Conservation (phyloP, 2,329 filamentous ascomycete genomes). For the Elsinoe batatas region DNA sequence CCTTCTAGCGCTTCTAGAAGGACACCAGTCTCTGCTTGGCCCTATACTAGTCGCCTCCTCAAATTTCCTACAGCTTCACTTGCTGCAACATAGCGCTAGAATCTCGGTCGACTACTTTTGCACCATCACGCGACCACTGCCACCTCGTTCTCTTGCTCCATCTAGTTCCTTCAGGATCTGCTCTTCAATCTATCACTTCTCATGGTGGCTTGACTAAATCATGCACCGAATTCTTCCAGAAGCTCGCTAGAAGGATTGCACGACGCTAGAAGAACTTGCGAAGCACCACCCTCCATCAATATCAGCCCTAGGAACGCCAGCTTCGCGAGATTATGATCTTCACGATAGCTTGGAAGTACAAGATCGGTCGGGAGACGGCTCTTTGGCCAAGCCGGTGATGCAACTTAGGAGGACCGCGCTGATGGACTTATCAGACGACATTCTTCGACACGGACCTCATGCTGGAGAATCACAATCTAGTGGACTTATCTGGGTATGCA, state of each 20-base stretch:
- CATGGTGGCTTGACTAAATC: neutral
- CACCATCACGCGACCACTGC: constrained; percentile 3
- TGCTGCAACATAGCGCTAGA: neutral
- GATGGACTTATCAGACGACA: neutral
- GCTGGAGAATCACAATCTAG: neutral
- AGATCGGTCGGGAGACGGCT: neutral
- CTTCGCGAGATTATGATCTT: neutral
- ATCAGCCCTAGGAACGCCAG: neutral
- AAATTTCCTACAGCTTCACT: constrained; percentile 9
- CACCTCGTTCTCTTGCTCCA: neutral
- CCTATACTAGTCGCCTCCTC: constrained; percentile 11
- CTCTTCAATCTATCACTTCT: neutral
- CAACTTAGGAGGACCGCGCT: neutral
- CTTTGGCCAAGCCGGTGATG: neutral
- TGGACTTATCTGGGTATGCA: neutral
- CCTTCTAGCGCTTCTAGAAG: constrained; percentile 10
- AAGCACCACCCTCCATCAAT: neutral
- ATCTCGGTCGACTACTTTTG: neutral
- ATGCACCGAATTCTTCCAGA: neutral
- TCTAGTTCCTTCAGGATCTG: neutral
- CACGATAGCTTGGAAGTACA: neutral
- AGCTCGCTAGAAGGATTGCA: neutral
- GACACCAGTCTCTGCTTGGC: neutral
- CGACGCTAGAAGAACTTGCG: neutral
- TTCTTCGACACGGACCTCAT: neutral